phyloP scores from a whole-genome alignment of 169 alveolate genomes.

The Plasmodium knowlesi region DNA sequence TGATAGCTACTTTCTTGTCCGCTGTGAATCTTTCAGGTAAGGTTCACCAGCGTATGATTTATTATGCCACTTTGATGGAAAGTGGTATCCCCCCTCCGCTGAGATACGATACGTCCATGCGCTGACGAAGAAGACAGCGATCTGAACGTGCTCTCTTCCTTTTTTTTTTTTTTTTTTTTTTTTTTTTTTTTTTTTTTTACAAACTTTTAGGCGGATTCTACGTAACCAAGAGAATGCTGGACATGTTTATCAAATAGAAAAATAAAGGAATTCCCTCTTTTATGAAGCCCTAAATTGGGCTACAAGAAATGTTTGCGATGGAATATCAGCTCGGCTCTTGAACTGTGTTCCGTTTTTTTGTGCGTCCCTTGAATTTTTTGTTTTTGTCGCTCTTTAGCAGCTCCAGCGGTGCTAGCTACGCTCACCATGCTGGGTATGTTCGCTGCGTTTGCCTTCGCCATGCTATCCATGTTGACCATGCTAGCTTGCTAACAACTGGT shows the following conservation, averaged over 20 bases:
- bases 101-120: conserved; percentile 64
- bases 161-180: conserved; percentile 4
- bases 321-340: not conserved
- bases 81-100: not conserved
- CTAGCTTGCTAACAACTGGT: not conserved
- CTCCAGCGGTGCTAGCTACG: not conserved
- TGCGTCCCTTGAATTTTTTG: not conserved
- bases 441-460: no score
- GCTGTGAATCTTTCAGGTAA: conserved; percentile 77
- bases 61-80: not conserved
- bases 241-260: conserved; percentile 87
- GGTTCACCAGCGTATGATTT: conserved; percentile 10
- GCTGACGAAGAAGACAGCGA: conserved; percentile 35
- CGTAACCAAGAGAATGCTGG: conserved; percentile 94
- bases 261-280: conserved; percentile 1
- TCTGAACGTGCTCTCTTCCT: not conserved
- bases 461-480: no score
- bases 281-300: conserved; percentile 14
- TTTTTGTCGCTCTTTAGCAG: not conserved
- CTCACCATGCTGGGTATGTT: no score
- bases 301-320: not conserved
- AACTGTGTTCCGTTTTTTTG: not conserved
- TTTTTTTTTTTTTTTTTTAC: not conserved
- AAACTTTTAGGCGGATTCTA: conserved; percentile 91
- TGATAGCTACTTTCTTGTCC: conserved; percentile 74